phyloP scores from a whole-genome alignment of 306 rosid genomes.

The Lathyrus oleraceus region DNA sequence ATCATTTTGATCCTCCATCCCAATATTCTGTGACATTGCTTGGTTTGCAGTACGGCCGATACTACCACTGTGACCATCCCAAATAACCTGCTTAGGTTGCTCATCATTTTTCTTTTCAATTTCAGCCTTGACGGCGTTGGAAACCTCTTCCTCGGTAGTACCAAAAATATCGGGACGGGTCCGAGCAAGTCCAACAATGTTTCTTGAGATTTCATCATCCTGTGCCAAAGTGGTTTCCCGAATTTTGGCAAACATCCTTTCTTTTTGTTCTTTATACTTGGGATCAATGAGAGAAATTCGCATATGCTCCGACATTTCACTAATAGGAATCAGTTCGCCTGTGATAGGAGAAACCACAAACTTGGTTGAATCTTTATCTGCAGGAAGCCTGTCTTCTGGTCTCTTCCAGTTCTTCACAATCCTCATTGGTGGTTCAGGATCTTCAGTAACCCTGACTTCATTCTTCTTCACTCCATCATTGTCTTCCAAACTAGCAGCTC shows the following conservation, averaged over 20 bases:
- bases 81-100: conserved; percentile 96
- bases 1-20: conserved; percentile 69
- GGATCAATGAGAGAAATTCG: conserved; percentile 96
- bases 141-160: conserved; percentile 96
- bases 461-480: conserved; percentile 59
- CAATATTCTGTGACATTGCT: conserved; percentile 82
- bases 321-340: conserved; percentile 80
- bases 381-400: conserved; percentile 83
- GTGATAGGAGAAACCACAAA: conserved; percentile 88
- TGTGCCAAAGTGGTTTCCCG: conserved; percentile 97
- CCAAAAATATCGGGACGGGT: conserved; percentile 97
- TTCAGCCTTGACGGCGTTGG: conserved; percentile 97
- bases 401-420: conserved; percentile 99
- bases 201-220: conserved; percentile 86
- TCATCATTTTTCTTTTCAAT: conserved; percentile 94
- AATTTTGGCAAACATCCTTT: conserved; percentile 96
- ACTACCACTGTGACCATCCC: conserved; percentile 99
- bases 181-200: conserved; percentile 92
- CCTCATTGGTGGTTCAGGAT: conserved; percentile 88
- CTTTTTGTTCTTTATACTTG: conserved; percentile 93
- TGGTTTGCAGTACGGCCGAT: conserved; percentile 94
- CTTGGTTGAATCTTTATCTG: conserved; percentile 86
- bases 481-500: conserved; percentile 69
- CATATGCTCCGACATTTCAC: conserved; percentile 97
- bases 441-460: conserved; percentile 61